phyloP scores from a whole-genome alignment of 2,329 filamentous ascomycete genomes.

The Fusarium mangiferae region DNA sequence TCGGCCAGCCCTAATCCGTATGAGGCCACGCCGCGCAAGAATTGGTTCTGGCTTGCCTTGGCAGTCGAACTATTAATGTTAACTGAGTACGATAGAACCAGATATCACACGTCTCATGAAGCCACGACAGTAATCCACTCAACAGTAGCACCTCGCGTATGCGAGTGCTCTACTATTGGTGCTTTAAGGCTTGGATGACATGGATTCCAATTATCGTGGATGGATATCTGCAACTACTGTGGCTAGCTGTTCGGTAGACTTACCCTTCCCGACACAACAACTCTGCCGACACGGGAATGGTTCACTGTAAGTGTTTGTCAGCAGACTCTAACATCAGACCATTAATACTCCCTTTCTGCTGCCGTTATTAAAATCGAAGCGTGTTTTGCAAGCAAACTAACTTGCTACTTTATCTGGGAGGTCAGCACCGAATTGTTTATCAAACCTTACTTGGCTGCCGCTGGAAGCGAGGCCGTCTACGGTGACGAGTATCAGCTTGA shows the following conservation, averaged over 20 bases:
- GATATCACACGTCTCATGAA: background rate
- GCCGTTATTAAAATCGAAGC: constrained; percentile 34
- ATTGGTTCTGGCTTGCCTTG: background rate
- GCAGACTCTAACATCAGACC: too few relatives aligned
- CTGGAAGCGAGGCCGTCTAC: constrained; percentile 33
- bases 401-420: constrained; percentile 26
- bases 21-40: background rate
- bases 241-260: background rate
- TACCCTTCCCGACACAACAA: background rate
- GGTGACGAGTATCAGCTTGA: constrained; percentile 37
- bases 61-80: background rate
- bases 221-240: background rate
- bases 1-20: background rate
- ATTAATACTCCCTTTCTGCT: fast-evolving
- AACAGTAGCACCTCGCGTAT: background rate
- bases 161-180: background rate
- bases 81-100: background rate
- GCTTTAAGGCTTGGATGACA: background rate
- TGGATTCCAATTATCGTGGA: background rate
- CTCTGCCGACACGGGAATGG: background rate
- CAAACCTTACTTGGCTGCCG: constrained; percentile 20
- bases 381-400: constrained; percentile 13
- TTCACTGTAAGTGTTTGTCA: background rate
- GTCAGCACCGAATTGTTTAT: constrained; percentile 30
- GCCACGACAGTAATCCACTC: background rate